Evolutionary conservation across 2,329 filamentous ascomycete species (phyloP).

Genomic region (Penicillium sp.): DNA sequence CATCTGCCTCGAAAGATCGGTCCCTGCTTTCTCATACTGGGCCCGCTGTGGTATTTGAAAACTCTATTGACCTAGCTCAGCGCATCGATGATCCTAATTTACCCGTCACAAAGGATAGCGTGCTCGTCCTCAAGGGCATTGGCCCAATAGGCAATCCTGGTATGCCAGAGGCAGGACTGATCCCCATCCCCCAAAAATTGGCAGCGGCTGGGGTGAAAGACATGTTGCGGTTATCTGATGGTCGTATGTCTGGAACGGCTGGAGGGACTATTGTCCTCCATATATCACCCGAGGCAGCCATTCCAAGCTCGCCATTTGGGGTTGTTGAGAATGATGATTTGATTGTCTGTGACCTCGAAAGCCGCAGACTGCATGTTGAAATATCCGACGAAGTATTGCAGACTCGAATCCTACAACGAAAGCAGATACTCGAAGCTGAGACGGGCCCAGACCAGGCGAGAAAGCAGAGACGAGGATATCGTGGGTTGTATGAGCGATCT

Average conservation of each 20-base stretch:
- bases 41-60: conserved; percentile 50
- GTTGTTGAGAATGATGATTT: conserved; percentile 50
- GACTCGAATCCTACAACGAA: conserved; percentile 35
- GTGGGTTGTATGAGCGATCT: conserved; percentile 42
- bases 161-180: conserved; percentile 55
- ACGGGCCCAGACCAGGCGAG: conserved; percentile 20
- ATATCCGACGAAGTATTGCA: conserved; percentile 44
- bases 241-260: conserved; percentile 57
- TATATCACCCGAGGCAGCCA: conserved; percentile 53
- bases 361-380: conserved; percentile 43
- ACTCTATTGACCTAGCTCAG: conserved; percentile 47
- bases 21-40: conserved; percentile 47
- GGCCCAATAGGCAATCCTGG: conserved; percentile 54
- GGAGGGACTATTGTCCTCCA: conserved; percentile 57
- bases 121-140: conserved; percentile 51
- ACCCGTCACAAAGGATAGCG: conserved; percentile 44
- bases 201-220: conserved; percentile 49
- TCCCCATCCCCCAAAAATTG: conserved; percentile 53
- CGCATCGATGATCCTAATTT: conserved; percentile 50
- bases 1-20: conserved; percentile 51
- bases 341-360: conserved; percentile 48
- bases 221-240: conserved; percentile 56
- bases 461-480: conserved; percentile 37
- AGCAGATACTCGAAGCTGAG: conserved; percentile 15
- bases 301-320: conserved; percentile 50